Percentiles rank a stretch among this genome's conserved stretches.
These are phyloP conservation scores for Tephrocybe sp. DNA, from an alignment of 768 basidiomycete species.

Conservation along the genomic window DNA sequence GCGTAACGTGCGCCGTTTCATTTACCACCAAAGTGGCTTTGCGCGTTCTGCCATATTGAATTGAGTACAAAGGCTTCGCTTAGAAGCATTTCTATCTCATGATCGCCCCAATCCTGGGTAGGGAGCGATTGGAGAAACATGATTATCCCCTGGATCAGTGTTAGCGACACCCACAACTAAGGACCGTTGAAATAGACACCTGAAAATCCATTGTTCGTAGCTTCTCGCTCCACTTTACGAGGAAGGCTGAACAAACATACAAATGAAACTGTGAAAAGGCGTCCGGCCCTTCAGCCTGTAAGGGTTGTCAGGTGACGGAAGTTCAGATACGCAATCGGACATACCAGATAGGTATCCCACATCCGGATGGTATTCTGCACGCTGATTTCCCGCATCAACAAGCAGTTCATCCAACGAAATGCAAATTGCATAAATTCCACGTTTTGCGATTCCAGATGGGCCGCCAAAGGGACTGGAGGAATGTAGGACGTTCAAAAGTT, in stretches of 20 bases:
- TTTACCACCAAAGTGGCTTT: conserved; percentile 78
- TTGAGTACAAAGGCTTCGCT: conserved; percentile 95
- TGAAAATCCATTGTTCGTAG: conserved; percentile 98
- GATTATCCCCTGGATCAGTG: conserved; percentile 78
- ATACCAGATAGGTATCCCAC: conserved; percentile 99
- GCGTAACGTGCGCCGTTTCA: conserved; percentile 17
- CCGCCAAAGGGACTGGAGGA: conserved; percentile 72
- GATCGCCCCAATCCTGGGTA: conserved; percentile 92
- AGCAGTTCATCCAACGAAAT: conserved; percentile 99
- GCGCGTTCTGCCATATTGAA: conserved; percentile 91
- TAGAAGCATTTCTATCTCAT: conserved; percentile 93
- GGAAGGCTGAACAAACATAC: conserved; percentile 96
- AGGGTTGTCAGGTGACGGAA: neutral
- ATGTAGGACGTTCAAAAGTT: conserved; percentile 5
- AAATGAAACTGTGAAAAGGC: conserved; percentile 99
- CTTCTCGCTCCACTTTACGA: conserved; percentile 93
- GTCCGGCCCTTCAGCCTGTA: conserved; percentile 92
- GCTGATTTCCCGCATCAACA: conserved; percentile 97
- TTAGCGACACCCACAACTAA: neutral
- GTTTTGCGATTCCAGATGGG: conserved; percentile 85
- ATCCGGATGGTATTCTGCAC: conserved; percentile 96
- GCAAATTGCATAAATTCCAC: conserved; percentile 99
- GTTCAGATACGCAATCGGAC: conserved; percentile 24
- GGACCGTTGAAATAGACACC: conserved; percentile 42
- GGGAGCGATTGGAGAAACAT: conserved; percentile 96